A percentile compares a stretch with the other conserved stretches of the same genome.
These are phyloP conservation scores for Thelonectria blattea DNA, from an alignment of 2,329 filamentous ascomycete genomes.

Conservation along the genomic window DNA sequence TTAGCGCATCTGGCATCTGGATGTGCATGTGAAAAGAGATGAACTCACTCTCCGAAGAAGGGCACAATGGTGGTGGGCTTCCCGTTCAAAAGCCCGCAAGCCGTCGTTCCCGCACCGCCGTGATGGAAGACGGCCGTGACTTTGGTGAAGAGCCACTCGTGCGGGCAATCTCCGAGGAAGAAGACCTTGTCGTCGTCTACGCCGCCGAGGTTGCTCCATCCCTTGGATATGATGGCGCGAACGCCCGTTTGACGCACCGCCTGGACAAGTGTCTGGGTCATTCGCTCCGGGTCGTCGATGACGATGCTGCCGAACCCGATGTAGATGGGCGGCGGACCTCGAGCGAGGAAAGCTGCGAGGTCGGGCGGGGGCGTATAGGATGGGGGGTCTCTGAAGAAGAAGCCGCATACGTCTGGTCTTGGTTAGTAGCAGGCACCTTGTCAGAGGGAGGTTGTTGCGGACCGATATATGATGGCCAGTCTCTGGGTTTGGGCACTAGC, in stretches of 20 bases:
- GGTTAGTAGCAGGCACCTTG: not conserved
- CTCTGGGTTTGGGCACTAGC: slow-evolving; percentile 68
- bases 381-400: slow-evolving; percentile 65
- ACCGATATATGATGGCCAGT: slow-evolving; percentile 68
- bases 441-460: slow-evolving; percentile 24
- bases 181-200: slow-evolving; percentile 65
- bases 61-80: slow-evolving; percentile 75
- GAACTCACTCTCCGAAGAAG: slow-evolving; percentile 64
- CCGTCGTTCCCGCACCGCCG: slow-evolving; percentile 75
- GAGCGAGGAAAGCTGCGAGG: slow-evolving; percentile 60
- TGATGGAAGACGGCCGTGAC: slow-evolving; percentile 72
- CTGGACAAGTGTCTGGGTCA: slow-evolving; percentile 71
- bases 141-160: slow-evolving; percentile 75
- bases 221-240: slow-evolving; percentile 72
- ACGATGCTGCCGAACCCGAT: slow-evolving; percentile 78
- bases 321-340: slow-evolving; percentile 67
- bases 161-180: slow-evolving; percentile 73
- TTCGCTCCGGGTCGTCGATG: slow-evolving; percentile 69
- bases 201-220: slow-evolving; percentile 72
- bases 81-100: slow-evolving; percentile 70
- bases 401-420: slow-evolving; percentile 59
- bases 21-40: not conserved
- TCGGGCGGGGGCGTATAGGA: slow-evolving; percentile 61
- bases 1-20: not conserved
- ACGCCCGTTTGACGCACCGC: slow-evolving; percentile 68